Conservation (phyloP, 306 rosid species). For the Gynostemma pentaphyllum region DNA sequence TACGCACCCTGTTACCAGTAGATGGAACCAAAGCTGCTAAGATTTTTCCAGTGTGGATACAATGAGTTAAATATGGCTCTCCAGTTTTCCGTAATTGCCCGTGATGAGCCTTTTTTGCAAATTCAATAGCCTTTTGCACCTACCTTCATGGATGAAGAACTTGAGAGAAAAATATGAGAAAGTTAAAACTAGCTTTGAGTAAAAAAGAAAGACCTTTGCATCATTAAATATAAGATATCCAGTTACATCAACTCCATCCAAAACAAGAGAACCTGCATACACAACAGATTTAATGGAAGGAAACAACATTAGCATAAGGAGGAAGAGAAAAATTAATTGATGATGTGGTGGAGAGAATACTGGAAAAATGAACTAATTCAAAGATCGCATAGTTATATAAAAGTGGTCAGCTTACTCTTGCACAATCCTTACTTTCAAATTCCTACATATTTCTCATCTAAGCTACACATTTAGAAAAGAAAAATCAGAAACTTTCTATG, state of each 20-base stretch:
- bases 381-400: no score
- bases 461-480: no score
- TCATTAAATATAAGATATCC: conserved; percentile 70
- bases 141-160: conserved; percentile 68
- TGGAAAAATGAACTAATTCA: no score
- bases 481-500: no score
- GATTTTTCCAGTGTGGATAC: conserved; percentile 85
- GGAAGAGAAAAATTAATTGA: not conserved
- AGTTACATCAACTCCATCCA: conserved; percentile 90
- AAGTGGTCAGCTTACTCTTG: no score
- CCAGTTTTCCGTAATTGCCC: conserved; percentile 88
- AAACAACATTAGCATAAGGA: not conserved
- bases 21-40: conserved; percentile 89
- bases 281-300: conserved; percentile 2
- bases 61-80: conserved; percentile 85
- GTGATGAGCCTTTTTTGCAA: conserved; percentile 82
- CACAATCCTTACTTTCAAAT: no score
- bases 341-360: no score
- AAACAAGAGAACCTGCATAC: conserved; percentile 53
- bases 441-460: no score
- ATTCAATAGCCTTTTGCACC: conserved; percentile 90
- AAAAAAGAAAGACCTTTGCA: conserved; percentile 56
- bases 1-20: conserved; percentile 58
- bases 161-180: conserved; percentile 27
- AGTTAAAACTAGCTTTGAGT: conserved; percentile 5